These are phyloP conservation scores for Malassezia sympodialis DNA, from an alignment of 1,284 basidiomycete genomes.

Conservation along the genomic window DNA sequence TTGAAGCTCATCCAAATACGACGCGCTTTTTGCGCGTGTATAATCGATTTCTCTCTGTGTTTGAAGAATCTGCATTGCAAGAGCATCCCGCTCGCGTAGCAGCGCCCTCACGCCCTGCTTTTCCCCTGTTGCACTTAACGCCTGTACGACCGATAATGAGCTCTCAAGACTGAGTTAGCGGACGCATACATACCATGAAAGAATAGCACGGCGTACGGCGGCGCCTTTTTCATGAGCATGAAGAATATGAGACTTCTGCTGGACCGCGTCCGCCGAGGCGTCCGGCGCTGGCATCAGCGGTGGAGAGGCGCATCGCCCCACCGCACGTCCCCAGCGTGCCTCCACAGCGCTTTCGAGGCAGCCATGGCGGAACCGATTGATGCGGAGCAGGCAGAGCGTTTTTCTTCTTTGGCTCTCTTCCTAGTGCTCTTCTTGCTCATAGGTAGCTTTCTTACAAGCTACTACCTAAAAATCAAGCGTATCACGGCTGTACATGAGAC, in stretches of 20 bases:
- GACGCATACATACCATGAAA: slow-evolving; percentile 5
- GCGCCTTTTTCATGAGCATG: slow-evolving; percentile 11
- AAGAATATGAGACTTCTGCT: neutral
- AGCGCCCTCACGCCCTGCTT: slow-evolving; percentile 2
- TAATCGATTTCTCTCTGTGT: slow-evolving; percentile 1
- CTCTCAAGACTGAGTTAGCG: slow-evolving; percentile 3
- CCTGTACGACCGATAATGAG: slow-evolving; percentile 1
- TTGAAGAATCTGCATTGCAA: slow-evolving; percentile 4
- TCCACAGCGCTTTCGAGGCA: neutral
- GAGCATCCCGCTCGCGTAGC: slow-evolving; percentile 16
- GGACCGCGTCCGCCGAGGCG: neutral
- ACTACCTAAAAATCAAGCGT: slow-evolving; percentile 91
- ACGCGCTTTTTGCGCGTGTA: neutral
- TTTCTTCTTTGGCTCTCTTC: slow-evolving; percentile 45
- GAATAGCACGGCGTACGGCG: slow-evolving; percentile 2
- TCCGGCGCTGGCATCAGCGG: neutral
- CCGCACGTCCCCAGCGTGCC: neutral
- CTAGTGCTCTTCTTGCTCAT: slow-evolving; percentile 86
- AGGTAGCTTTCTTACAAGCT: slow-evolving; percentile 86
- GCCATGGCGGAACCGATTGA: slow-evolving; percentile 14
- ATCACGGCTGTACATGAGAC: slow-evolving; percentile 96
- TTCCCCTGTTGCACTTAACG: neutral
- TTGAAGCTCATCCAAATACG: neutral
- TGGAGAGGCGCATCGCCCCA: neutral
- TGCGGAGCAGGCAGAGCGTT: slow-evolving; percentile 42